These are phyloP conservation scores for Panicum hallii DNA, from an alignment of 202 grass and related monocot genomes.

Conservation along the genomic window DNA sequence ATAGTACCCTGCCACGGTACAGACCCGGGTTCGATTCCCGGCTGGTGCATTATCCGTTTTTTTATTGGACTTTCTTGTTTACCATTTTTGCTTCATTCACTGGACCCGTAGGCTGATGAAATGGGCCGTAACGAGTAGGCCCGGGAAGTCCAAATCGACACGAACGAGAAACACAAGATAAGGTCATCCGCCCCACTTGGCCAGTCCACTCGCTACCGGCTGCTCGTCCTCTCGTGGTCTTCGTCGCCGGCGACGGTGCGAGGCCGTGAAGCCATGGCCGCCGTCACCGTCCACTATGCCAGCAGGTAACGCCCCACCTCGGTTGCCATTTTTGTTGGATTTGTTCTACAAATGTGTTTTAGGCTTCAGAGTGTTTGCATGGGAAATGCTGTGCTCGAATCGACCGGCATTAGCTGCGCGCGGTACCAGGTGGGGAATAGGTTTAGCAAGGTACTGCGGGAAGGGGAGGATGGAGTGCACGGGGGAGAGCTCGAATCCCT, in stretches of 20 bases:
- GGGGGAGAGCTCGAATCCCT: neutral
- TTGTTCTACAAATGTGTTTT: neutral
- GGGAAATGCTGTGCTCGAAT: neutral
- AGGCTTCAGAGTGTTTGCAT: neutral
- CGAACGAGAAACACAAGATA: constrained; percentile 1
- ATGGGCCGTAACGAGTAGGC: neutral
- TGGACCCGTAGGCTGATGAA: neutral
- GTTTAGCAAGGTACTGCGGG: neutral
- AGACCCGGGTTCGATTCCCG: constrained; percentile 99
- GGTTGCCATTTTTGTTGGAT: neutral
- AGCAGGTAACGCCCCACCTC: neutral
- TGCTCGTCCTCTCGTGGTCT: neutral
- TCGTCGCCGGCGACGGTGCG: neutral
- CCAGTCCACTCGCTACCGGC: neutral
- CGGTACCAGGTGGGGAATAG: neutral
- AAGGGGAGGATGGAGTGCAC: neutral
- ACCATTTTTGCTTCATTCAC: neutral
- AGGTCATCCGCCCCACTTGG: neutral
- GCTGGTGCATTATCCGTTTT: constrained; percentile 64
- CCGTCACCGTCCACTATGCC: constrained; percentile 23
- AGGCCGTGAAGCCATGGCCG: constrained; percentile 17
- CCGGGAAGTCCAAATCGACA: neutral
- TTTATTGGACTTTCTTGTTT: too few relatives aligned
- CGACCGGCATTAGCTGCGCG: neutral
- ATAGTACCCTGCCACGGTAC: constrained; percentile 99